A percentile compares a stretch with the other conserved stretches of the same genome.
Evolutionary conservation across 2,329 filamentous ascomycete genomes (phyloP).

Genomic region (Epichloe bromicola): DNA sequence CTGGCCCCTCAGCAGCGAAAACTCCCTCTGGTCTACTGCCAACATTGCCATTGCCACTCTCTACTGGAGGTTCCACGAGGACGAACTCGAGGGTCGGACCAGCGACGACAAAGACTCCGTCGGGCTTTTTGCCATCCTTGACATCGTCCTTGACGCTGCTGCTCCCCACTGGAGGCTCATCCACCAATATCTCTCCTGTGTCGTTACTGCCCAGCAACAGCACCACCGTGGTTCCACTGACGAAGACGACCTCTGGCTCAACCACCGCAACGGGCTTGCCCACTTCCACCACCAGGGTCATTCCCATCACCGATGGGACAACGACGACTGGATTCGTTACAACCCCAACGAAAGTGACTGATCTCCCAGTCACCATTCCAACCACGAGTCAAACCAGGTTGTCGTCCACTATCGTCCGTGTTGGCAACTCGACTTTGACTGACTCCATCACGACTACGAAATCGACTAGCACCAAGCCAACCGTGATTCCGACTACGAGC

Average conservation of each 20-base stretch:
- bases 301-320: conserved; percentile 5
- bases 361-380: not conserved
- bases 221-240: conserved; percentile 6
- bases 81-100: not conserved
- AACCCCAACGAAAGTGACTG: conserved; percentile 1
- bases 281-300: not conserved
- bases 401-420: conserved; percentile 2
- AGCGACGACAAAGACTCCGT: not conserved
- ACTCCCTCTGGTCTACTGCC: not conserved
- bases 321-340: conserved; percentile 1
- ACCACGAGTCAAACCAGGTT: not conserved
- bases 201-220: conserved; percentile 4
- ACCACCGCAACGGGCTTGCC: not conserved
- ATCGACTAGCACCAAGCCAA: not conserved
- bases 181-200: not conserved
- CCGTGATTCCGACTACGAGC: conserved; percentile 6
- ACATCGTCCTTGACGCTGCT: not conserved
- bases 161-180: not conserved
- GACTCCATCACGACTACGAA: not conserved
- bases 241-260: conserved; percentile 5
- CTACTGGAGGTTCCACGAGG: not conserved
- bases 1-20: too few species aligned
- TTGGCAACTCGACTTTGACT: conserved; percentile 5
- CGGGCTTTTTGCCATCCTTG: not conserved
- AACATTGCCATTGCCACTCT: not conserved